Conservation (phyloP, 169 alveolate genomes). For the Eimeria sp. region DNA sequence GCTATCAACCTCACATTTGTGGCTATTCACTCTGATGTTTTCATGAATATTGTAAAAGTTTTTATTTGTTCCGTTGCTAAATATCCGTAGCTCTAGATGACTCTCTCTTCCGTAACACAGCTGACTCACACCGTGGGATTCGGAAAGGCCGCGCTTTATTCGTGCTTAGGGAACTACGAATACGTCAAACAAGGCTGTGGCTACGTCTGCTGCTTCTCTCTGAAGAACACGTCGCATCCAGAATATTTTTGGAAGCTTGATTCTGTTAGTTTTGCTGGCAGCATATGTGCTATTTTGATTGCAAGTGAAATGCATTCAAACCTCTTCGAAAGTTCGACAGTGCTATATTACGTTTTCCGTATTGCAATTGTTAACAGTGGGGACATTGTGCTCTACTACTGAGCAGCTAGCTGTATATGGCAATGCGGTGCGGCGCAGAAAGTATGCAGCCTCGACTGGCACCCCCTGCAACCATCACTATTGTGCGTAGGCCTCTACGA, state of each 20-base stretch:
- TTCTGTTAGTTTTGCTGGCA: constrained; percentile 85
- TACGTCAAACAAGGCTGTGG: constrained; percentile 94
- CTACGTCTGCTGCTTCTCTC: constrained; percentile 94
- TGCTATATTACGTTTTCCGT: not conserved
- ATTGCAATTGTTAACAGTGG: not conserved
- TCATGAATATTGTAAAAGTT: not conserved
- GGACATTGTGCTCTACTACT: not conserved
- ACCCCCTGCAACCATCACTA: constrained; percentile 94
- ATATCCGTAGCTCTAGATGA: not conserved
- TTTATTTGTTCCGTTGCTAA: not conserved
- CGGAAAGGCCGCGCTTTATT: not conserved
- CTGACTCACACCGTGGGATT: not conserved
- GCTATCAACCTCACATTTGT: not conserved
- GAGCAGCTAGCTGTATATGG: not conserved
- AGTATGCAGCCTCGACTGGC: constrained; percentile 97
- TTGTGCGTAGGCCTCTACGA: constrained; percentile 97
- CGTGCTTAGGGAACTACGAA: constrained; percentile 90
- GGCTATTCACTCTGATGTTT: not conserved
- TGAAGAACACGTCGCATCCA: constrained; percentile 96
- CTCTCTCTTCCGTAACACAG: not conserved
- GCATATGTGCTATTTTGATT: not conserved
- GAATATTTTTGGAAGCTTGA: constrained; percentile 95
- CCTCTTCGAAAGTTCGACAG: not conserved
- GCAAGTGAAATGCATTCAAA: not conserved
- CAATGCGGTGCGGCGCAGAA: constrained; percentile 83